A percentile compares a stretch with the other conserved stretches of the same genome.
Conservation (phyloP, 805 yeast genomes). For the Cyberlindnera bimundalis region DNA sequence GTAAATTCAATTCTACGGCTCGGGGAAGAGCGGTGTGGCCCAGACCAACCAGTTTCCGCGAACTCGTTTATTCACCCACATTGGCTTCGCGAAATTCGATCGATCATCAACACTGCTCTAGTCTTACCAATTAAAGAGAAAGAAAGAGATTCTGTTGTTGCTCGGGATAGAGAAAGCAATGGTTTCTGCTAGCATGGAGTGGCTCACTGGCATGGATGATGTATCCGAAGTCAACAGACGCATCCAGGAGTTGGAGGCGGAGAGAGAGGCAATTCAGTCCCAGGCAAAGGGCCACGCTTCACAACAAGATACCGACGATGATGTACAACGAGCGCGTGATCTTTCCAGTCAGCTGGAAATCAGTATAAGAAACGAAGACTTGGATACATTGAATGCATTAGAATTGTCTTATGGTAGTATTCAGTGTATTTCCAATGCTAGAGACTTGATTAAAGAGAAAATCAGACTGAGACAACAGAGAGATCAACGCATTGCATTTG, state of each 20-base stretch:
- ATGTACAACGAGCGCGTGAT: slow-evolving; percentile 16
- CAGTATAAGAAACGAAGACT: slow-evolving; percentile 18
- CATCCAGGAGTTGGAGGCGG: slow-evolving; percentile 13
- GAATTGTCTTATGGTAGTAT: slow-evolving; percentile 19
- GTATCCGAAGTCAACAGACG: slow-evolving; percentile 12
- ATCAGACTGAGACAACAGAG: slow-evolving; percentile 3
- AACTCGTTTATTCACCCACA: no score
- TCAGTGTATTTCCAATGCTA: slow-evolving; percentile 17
- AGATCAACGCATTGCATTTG: slow-evolving; percentile 4
- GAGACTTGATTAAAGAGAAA: slow-evolving; percentile 13
- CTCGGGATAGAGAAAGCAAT: background rate
- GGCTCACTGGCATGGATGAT: slow-evolving; percentile 3
- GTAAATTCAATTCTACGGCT: no score
- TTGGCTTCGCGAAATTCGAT: no score
- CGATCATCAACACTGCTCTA: no score
- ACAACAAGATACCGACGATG: slow-evolving; percentile 1
- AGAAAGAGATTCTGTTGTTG: no score
- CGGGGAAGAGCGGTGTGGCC: no score
- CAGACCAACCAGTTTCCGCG: no score
- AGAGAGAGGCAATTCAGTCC: slow-evolving; percentile 5
- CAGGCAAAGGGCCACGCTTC: slow-evolving; percentile 6
- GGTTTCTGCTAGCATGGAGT: background rate
- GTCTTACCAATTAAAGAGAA: no score
- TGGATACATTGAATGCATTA: slow-evolving; percentile 24
- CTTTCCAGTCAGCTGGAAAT: slow-evolving; percentile 13